Conservation (phyloP, 345 rosid species). For the Bruguiera gymnorhiza region DNA sequence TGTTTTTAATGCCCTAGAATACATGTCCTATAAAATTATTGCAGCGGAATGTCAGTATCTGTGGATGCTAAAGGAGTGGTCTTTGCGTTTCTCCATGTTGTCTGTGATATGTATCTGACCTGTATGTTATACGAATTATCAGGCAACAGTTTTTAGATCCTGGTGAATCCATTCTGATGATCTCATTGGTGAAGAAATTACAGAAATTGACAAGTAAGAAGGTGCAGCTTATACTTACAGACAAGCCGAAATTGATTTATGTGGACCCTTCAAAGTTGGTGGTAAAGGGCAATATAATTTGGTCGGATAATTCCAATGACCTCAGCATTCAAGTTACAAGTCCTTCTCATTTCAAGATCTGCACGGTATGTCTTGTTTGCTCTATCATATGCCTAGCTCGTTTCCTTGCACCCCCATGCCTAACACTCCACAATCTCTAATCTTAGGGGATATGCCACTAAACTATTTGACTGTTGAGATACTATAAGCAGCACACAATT, state of each 20-base stretch:
- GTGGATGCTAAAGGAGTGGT: background rate
- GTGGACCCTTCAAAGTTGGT: conserved; percentile 80
- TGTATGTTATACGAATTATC: conserved; percentile 14
- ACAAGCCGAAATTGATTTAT: conserved; percentile 82
- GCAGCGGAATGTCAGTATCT: background rate
- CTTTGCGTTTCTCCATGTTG: background rate
- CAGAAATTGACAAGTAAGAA: conserved; percentile 90
- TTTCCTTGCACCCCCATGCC: background rate
- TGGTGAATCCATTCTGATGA: conserved; percentile 92
- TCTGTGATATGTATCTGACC: background rate
- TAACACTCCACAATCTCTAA: no score
- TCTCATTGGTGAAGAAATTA: conserved; percentile 88
- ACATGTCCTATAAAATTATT: background rate
- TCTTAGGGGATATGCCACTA: no score
- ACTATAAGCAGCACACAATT: no score
- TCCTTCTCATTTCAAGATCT: conserved; percentile 83
- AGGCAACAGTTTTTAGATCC: conserved; percentile 98
- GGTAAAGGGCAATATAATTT: conserved; percentile 73
- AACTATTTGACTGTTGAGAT: background rate
- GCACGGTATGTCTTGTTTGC: conserved; percentile 52
- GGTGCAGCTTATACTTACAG: conserved; percentile 94
- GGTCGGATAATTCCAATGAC: conserved; percentile 90
- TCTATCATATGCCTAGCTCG: background rate
- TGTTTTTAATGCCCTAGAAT: background rate
- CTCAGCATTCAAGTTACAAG: conserved; percentile 77